These are phyloP conservation scores for Ramularia endophylla DNA, from an alignment of 2,329 filamentous ascomycete species.

Conservation along the genomic window DNA sequence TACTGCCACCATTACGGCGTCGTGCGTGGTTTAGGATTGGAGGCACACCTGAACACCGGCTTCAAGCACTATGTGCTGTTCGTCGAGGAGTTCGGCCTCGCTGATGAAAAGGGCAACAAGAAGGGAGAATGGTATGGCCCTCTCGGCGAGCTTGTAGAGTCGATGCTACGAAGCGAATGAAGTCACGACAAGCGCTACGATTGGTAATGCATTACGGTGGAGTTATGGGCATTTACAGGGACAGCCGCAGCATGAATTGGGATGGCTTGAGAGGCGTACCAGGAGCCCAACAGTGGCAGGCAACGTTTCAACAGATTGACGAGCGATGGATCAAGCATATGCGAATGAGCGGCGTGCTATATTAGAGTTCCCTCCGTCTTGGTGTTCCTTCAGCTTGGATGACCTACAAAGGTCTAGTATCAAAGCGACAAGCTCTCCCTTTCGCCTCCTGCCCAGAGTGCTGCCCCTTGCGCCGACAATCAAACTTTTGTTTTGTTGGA, in stretches of 20 bases:
- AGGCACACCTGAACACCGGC: conserved; percentile 96
- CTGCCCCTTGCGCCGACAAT: too few species aligned
- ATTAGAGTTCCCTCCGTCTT: too few species aligned
- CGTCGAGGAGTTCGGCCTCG: conserved; percentile 90
- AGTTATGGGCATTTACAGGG: too few species aligned
- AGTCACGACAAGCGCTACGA: conserved; percentile 8
- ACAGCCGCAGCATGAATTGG: too few species aligned
- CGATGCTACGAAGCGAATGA: conserved; percentile 95
- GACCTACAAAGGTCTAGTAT: too few species aligned
- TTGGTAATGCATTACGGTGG: neutral
- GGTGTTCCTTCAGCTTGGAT: too few species aligned
- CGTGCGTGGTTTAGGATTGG: conserved; percentile 86
- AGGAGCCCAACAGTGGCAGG: too few species aligned
- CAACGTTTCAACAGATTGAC: too few species aligned
- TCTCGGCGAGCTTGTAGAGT: conserved; percentile 90
- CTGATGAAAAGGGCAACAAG: conserved; percentile 63
- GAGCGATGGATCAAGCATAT: too few species aligned
- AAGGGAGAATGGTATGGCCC: conserved; percentile 87
- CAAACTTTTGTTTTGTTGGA: too few species aligned
- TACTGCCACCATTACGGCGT: conserved; percentile 99
- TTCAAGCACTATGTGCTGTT: conserved; percentile 99
- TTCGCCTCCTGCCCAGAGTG: conserved; percentile 1
- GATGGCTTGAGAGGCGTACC: too few species aligned
- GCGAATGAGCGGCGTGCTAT: too few species aligned
- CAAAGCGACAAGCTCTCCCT: conserved; percentile 10